Conservation (phyloP, 2,329 filamentous ascomycete genomes). For the Fusarium virguliforme region DNA sequence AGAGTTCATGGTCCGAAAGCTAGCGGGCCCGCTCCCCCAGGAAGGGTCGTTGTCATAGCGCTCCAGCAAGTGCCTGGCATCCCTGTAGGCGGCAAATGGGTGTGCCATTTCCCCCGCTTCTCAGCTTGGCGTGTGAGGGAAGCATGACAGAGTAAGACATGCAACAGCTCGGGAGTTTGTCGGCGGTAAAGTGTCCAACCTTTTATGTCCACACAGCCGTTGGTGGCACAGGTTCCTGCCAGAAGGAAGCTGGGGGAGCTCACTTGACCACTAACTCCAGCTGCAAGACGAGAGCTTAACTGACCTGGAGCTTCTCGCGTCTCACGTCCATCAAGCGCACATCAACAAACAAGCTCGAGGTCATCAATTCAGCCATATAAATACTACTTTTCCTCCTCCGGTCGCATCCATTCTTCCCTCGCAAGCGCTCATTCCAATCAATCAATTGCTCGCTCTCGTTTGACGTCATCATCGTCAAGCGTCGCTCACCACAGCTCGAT, state of each 20-base stretch:
- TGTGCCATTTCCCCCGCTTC: slow-evolving; percentile 39
- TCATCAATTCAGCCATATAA: slow-evolving; percentile 22
- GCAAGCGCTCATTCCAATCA: slow-evolving; percentile 6
- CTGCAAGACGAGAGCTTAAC: slow-evolving; percentile 34
- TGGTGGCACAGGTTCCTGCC: slow-evolving; percentile 1
- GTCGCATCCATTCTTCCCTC: neutral
- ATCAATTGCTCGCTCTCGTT: slow-evolving; percentile 7
- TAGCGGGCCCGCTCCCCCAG: slow-evolving; percentile 37
- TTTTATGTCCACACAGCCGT: slow-evolving; percentile 26
- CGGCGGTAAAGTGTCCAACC: neutral
- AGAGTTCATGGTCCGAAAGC: slow-evolving; percentile 26
- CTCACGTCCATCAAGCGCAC: slow-evolving; percentile 27
- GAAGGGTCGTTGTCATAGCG: slow-evolving; percentile 10
- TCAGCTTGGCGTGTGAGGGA: slow-evolving; percentile 32
- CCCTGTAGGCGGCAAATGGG: slow-evolving; percentile 35
- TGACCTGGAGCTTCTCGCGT: slow-evolving; percentile 29
- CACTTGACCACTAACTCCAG: slow-evolving; percentile 32
- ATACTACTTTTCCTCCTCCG: slow-evolving; percentile 8
- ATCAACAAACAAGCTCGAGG: slow-evolving; percentile 21
- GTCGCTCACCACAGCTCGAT: slow-evolving; percentile 44
- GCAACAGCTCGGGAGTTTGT: too few relatives aligned
- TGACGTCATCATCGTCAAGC: slow-evolving; percentile 31
- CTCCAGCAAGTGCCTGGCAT: slow-evolving; percentile 36
- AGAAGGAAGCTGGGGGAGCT: slow-evolving; percentile 36
- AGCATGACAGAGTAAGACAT: slow-evolving; percentile 17